Evolutionary conservation across 1,139 yeast species (phyloP).

Genomic region (Kodamaea suecica): DNA sequence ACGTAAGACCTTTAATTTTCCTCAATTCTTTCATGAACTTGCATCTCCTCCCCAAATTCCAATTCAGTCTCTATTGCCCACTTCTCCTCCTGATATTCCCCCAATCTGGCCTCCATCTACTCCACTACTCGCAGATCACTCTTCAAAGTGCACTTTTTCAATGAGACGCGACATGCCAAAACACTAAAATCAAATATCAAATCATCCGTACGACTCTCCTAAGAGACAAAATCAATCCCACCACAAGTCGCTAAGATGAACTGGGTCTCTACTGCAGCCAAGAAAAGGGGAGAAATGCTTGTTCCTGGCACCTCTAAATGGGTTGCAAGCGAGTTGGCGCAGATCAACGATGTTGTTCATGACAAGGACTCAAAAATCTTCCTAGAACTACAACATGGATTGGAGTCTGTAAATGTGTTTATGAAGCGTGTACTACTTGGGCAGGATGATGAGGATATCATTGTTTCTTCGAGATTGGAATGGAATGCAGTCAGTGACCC

Average conservation of each 20-base stretch:
- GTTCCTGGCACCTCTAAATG: conserved; percentile 42
- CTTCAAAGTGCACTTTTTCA: too few relatives aligned
- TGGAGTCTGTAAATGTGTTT: conserved; percentile 22
- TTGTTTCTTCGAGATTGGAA: not conserved
- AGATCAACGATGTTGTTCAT: conserved; percentile 29
- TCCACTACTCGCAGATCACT: too few relatives aligned
- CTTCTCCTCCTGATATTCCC: too few relatives aligned
- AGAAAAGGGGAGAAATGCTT: conserved; percentile 23
- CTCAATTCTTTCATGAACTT: too few relatives aligned
- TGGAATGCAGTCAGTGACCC: not conserved
- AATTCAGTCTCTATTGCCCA: too few relatives aligned
- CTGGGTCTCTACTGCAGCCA: conserved; percentile 38
- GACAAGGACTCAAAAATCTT: conserved; percentile 22
- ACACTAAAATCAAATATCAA: too few relatives aligned
- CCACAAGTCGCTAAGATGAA: conserved; percentile 10
- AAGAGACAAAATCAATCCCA: too few relatives aligned
- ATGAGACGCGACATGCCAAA: too few relatives aligned
- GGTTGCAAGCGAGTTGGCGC: conserved; percentile 34
- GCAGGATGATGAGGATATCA: conserved; percentile 3
- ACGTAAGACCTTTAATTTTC: too few relatives aligned
- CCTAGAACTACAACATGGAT: conserved; percentile 18
- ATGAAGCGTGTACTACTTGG: conserved; percentile 20
- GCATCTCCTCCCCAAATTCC: too few relatives aligned
- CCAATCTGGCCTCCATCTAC: too few relatives aligned
- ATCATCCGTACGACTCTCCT: too few relatives aligned